Base-by-base conservation (phyloP, 1,284 basidiomycete species). In the Cryptococcus deneoformans region DNA sequence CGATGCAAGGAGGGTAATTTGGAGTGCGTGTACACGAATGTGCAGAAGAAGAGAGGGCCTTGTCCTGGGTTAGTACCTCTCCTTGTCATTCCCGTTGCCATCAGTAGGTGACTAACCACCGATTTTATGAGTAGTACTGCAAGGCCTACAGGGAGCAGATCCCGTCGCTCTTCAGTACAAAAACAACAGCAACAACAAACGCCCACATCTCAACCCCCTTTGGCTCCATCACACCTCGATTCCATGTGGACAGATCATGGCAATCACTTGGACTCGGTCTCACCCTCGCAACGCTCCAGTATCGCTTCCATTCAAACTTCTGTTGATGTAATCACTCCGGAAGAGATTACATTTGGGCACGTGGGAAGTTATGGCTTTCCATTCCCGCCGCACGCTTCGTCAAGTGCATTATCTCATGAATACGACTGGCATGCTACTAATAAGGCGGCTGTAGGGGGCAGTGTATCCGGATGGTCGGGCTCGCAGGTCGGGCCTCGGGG, bases 1-100 rank as follows among this genome's bases (percentile, higher is more conserved):
- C 58, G 75, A 20, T 77, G 75, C 49, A 62, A 65, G 12, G 72
- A 75, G 51, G 63, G 66, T n/a, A 69, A 68, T 0, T 60, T 73
- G 7, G 59, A 62, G 24, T 77, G 75, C 53, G 61, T 70, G n/a
- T 77, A 73, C 53, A 65, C 71, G 6, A 70, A 69, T 36, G 61
- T 65, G 3, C 75, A 77, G 59, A 71, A 74, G 63, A 77, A 77
- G 56, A 63, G 75, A 14, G 75, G 75, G 6, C 75, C 75, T 1
- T 69, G 68, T 58, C 70, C 70, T 2, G 70, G 72, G 56, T 63
- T 46, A 57, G 65, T 63, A 2, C 6, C n/a, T 34, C 54, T 46
- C 11, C 12, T 20, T 34, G 20, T 36, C 50, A 11, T 45, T 35
- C 45, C n/a, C 42, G 12, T 50, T 50, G 46, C 39, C n/a, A 35